Evolutionary conservation across 768 basidiomycete species (phyloP), one percentile per base, ranked within the genome.

Genomic region (Clathrus columnatus): DNA sequence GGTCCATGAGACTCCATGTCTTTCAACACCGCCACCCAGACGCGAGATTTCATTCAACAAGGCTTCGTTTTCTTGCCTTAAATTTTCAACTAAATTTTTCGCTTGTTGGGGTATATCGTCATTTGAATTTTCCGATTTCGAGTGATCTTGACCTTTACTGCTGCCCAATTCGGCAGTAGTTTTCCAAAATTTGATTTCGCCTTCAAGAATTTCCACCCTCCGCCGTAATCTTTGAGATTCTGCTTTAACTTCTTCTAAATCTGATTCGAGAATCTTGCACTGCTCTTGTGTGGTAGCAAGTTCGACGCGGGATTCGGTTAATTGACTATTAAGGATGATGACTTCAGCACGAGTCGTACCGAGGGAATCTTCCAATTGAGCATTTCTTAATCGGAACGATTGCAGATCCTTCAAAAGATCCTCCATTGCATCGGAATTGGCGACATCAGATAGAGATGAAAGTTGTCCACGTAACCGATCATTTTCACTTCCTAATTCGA

Each of bases 121-220:
- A 42, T n/a, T n/a, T n/a, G 50, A 28, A 36, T 50, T 51, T 8
- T 61, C 60, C 8, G 54, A 32, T 20, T 8, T 23, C 10, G 20
- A 5, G 28, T 44, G 70, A 48, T 81, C 78, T 65, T 88, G 85
- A 0, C 79, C 76, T 16, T 75, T 75, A 63, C 76, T 87, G 61
- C 84, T 85, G 0, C 81, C 78, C 82, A 85, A 48, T 5, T 47
- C 5, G 7, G 51, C 62, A 27, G 51, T 18, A n/a, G 82, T 82
- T 57, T 81, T 74, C 54, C 85, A 63, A 63, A 84, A 85, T n/a
- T 75, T 72, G n/a, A 80, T 75, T 61, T 89, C 85, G 27, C 80
- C 65, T 60, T 86, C 83, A 0, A 73, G 71, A 4, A 80, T 65
- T 10, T 66, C 63, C n/a, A 67, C 59, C 4, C 71, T 66, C 55